Evolutionary conservation across 306 rosid species (phyloP).

Genomic region (Malus sylvestris): DNA sequence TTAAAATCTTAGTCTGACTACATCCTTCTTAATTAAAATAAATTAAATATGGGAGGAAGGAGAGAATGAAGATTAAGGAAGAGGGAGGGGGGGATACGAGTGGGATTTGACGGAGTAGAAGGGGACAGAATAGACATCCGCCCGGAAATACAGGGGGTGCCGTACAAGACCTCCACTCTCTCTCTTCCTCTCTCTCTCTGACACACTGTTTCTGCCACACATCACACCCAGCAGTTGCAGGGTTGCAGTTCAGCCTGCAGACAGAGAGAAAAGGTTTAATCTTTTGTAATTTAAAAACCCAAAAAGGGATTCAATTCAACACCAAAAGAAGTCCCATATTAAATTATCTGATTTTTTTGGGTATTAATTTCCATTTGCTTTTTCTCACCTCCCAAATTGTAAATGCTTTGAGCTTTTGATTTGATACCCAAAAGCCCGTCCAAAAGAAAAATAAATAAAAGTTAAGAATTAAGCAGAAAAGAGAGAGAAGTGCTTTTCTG

Average conservation of each 20-base stretch:
- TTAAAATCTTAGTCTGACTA: no score
- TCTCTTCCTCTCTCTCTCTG: slow-evolving; percentile 4
- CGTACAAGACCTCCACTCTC: slow-evolving; percentile 50
- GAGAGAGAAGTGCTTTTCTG: slow-evolving; percentile 26
- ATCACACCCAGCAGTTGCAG: slow-evolving; percentile 83
- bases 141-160: slow-evolving; percentile 85
- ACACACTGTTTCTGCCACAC: slow-evolving; percentile 61
- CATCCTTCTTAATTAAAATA: neutral
- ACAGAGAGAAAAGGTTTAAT: slow-evolving; percentile 5
- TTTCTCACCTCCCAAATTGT: slow-evolving; percentile 5
- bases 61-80: neutral
- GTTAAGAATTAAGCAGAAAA: slow-evolving; percentile 12
- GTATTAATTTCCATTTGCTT: neutral
- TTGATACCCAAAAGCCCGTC: slow-evolving; percentile 46
- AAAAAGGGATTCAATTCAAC: slow-evolving; percentile 4
- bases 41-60: neutral
- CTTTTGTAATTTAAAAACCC: neutral
- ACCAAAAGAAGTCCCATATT: neutral
- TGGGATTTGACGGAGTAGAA: slow-evolving; percentile 77
- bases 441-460: slow-evolving; percentile 22
- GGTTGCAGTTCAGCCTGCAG: slow-evolving; percentile 43
- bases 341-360: neutral
- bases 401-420: slow-evolving; percentile 20
- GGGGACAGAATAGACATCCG: slow-evolving; percentile 98
- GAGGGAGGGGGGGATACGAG: slow-evolving; percentile 27